Percentiles rank a stretch among this genome's conserved stretches.
Evolutionary conservation across 2,329 filamentous ascomycete genomes (phyloP).

Genomic region (Pyrenophora seminiperda): DNA sequence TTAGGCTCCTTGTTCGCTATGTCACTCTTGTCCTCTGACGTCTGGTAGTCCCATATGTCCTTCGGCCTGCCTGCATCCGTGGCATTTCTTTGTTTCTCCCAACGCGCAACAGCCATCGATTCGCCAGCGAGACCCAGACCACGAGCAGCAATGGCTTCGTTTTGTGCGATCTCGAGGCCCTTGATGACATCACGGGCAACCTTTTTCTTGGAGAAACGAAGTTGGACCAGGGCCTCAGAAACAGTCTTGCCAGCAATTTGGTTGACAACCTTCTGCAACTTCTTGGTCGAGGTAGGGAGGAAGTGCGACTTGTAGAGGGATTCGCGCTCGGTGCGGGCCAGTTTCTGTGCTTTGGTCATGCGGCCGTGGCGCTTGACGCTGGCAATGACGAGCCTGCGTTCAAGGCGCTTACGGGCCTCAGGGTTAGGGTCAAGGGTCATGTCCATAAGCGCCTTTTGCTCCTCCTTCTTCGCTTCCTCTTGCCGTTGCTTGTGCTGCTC

Average conservation of each 20-base stretch:
- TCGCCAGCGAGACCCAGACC: constrained; percentile 76
- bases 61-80: constrained; percentile 18
- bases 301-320: constrained; percentile 67
- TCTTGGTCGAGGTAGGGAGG: constrained; percentile 88
- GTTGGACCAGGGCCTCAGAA: constrained; percentile 90
- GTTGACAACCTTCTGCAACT: constrained; percentile 80
- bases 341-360: constrained; percentile 67
- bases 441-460: constrained; percentile 61
- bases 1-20: constrained; percentile 10
- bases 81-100: constrained; percentile 23
- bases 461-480: constrained; percentile 15
- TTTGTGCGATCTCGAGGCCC: constrained; percentile 79
- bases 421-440: constrained; percentile 73
- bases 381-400: constrained; percentile 82
- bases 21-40: constrained; percentile 14
- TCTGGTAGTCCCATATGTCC: constrained; percentile 19
- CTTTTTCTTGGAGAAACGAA: constrained; percentile 95
- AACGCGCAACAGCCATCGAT: constrained; percentile 24
- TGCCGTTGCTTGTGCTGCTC: constrained; percentile 13
- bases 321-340: constrained; percentile 69
- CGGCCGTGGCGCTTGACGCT: constrained; percentile 72
- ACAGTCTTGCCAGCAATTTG: constrained; percentile 94
- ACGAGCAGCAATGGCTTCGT: constrained; percentile 76
- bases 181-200: constrained; percentile 78
- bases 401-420: constrained; percentile 71